phyloP scores from a whole-genome alignment of 2,329 filamentous ascomycete genomes.

The Juglanconis juglandina region DNA sequence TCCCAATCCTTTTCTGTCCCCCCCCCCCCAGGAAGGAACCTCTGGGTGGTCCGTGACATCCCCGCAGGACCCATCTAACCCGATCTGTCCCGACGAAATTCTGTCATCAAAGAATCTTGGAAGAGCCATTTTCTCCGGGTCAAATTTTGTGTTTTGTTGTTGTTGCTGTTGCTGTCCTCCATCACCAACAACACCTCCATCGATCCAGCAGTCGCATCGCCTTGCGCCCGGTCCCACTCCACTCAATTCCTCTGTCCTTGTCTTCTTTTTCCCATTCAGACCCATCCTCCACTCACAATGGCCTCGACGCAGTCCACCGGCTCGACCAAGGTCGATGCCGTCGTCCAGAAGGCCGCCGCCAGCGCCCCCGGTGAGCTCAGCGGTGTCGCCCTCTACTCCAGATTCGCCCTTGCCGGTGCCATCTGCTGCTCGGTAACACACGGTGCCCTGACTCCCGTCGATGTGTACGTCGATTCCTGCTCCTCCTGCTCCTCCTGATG shows the following conservation, averaged over 20 bases:
- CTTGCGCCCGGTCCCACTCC: slow-evolving; percentile 1
- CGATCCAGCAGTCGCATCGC: neutral
- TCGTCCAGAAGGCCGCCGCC: slow-evolving; percentile 40
- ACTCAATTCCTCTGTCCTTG: slow-evolving; percentile 27
- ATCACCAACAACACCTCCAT: slow-evolving; percentile 2
- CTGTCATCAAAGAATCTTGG: neutral
- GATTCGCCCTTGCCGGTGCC: slow-evolving; percentile 95
- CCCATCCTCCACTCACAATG: slow-evolving; percentile 36
- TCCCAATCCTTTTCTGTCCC: too few species aligned
- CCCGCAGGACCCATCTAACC: too few species aligned
- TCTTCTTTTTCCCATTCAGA: slow-evolving; percentile 19
- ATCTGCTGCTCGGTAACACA: slow-evolving; percentile 98
- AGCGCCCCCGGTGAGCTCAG: slow-evolving; percentile 40
- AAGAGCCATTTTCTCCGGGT: neutral
- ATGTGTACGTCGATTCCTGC: slow-evolving; percentile 77
- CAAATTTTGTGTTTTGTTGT: neutral
- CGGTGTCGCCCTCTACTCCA: slow-evolving; percentile 75
- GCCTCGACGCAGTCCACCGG: slow-evolving; percentile 35
- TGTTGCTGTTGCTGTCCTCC: neutral
- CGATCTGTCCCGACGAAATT: neutral
- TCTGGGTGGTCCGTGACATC: too few species aligned
- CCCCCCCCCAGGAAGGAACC: too few species aligned
- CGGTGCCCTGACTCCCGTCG: slow-evolving; percentile 93
- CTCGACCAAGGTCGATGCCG: slow-evolving; percentile 43
- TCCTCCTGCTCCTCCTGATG: neutral